Conservation (phyloP, 768 basidiomycete genomes). For the Crassisporium funariophilum region DNA sequence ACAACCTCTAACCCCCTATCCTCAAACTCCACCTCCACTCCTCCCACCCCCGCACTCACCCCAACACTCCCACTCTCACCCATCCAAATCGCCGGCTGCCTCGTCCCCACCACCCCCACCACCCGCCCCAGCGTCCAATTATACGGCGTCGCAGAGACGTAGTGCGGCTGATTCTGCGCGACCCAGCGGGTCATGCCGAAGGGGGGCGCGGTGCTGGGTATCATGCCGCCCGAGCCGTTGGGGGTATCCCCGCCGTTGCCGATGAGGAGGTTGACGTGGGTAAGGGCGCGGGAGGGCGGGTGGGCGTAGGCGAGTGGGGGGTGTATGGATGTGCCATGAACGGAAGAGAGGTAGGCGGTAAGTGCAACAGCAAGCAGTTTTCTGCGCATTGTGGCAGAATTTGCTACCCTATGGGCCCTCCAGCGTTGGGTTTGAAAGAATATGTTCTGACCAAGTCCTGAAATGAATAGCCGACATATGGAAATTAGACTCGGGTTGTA, state of each 20-base stretch:
- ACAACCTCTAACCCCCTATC: constrained; percentile 54
- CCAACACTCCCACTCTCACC: constrained; percentile 71
- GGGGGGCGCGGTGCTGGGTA: constrained; percentile 73
- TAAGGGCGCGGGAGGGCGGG: constrained; percentile 15
- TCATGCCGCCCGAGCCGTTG: constrained; percentile 76
- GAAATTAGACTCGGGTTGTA: no score
- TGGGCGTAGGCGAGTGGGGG: no score
- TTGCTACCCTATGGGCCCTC: no score
- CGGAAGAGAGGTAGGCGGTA: no score
- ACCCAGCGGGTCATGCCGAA: constrained; percentile 90
- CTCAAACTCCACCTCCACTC: constrained; percentile 57
- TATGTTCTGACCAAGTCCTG: no score
- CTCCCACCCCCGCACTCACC: constrained; percentile 50
- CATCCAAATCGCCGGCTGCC: constrained; percentile 92
- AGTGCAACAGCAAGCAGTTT: no score
- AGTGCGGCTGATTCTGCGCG: constrained; percentile 76
- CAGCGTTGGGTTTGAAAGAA: no score
- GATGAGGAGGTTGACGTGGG: constrained; percentile 45
- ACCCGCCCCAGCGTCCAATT: constrained; percentile 58
- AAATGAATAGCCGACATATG: no score
- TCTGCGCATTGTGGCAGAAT: no score
- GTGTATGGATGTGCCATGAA: no score
- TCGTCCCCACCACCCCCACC: constrained; percentile 78
- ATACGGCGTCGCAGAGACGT: constrained; percentile 72
- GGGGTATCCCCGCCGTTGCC: constrained; percentile 75